phyloP scores from a whole-genome alignment of 179 eudicot species.

The Silene vulgaris region DNA sequence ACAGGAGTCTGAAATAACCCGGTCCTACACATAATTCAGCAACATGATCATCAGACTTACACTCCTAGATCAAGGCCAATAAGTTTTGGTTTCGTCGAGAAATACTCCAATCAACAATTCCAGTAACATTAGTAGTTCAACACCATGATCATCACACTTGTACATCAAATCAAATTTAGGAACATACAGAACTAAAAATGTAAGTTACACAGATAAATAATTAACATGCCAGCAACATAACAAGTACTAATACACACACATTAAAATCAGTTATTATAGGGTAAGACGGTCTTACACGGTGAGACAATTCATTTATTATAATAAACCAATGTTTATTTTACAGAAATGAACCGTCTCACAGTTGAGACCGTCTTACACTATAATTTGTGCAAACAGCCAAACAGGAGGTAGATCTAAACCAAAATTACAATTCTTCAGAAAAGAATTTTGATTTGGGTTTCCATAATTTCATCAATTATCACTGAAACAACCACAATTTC shows the following conservation, averaged over 20 bases:
- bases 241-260: no score
- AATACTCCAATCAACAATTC: neutral
- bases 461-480: constrained; percentile 7
- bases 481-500: neutral
- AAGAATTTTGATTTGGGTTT: constrained; percentile 18
- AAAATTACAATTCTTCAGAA: constrained; percentile 19
- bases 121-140: constrained; percentile 7
- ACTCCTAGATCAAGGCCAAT: neutral
- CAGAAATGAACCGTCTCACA: no score
- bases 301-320: no score
- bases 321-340: no score
- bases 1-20: constrained; percentile 53
- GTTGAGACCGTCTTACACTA: no score
- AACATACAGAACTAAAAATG: no score
- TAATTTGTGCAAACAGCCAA: neutral
- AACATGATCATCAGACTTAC: constrained; percentile 24
- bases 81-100: neutral
- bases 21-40: constrained; percentile 46
- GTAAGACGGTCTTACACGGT: no score
- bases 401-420: constrained; percentile 28
- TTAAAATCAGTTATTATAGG: no score
- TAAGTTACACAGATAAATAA: no score
- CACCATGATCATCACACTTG: no score
- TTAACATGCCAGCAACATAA: no score
- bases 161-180: no score